Base-by-base conservation (phyloP, 2,329 filamentous ascomycete species). In the Apiospora rasikravindrae region DNA sequence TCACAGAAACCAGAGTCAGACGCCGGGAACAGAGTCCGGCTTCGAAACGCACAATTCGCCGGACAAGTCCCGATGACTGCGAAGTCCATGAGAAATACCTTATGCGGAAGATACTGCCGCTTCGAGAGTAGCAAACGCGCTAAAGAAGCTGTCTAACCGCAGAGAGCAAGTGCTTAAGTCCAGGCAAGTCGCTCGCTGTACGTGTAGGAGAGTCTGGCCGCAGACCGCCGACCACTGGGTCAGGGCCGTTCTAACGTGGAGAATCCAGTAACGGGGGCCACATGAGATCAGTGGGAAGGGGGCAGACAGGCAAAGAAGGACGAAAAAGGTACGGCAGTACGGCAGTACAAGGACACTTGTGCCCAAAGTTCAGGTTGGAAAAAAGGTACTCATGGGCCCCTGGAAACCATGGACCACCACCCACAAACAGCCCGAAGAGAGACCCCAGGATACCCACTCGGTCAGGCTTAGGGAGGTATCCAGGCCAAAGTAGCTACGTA, bases 391-490 rank as follows among this genome's bases (percentile, higher is more conserved):
- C 67, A 22, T 40, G 68, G 47, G 22, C 47, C 47, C 68, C 68
- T 53, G 45, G 68, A 53, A 42, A 69, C 37, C 68, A 47, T 37
- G 47, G 68, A 51, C 68, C 68, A 53, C 68, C 68, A 69, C 68
- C 68, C 68, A 69, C 68, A 69, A 69, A 69, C 68, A 69, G 68
- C 68, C 68, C 68, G 68, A 69, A 64, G 57, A 64, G 37, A 51
- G 37, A 69, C 68, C 68, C 68, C 68, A 47, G 44, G 66, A 64
- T 68, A 47, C 66, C 66, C 66, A 68, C 66, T 64, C 22, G 57
- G 57, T 40, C 57, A 40, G 57, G 57, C 33, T 40, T 64, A 40
- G 33, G 66, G 42, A 68, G 44, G 66, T 68, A 68, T 47, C 66
- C 26, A 37, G 26, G 26, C 19, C 44, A 26, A 68, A 33, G 66